Base-by-base conservation (phyloP, 495 filamentous ascomycete species). In the Penicillium waksmanii region DNA sequence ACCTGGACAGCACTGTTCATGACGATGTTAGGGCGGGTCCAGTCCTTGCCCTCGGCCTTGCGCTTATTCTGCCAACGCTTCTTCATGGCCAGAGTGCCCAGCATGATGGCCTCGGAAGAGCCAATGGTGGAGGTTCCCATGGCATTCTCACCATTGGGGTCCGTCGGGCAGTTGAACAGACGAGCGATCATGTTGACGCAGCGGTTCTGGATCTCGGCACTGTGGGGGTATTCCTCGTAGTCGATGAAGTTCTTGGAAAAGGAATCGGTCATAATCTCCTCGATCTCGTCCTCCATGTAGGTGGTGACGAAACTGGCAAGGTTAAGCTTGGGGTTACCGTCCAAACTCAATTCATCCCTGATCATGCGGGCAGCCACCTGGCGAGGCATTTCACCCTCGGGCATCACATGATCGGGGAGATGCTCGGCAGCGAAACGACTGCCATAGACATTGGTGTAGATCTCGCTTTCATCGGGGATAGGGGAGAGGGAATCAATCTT, bases 311-410 rank as follows among this genome's bases (percentile, higher is more conserved):
- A 70, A 54, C 60, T 66, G 44, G 68, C 68, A 50, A 70, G 60
- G 51, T 96, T 93, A 58, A 93, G 82, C 83, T 90, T 89, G 11
- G 90, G 89, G 56, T 93, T 96, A n/a, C 90, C 90, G 71, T 97
- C 92, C 60, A 96, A 75, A 63, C 88, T 92, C 65, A 96, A 74
- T 67, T 97, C 92, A 69, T 97, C 93, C 77, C 92, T 93, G 78
- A 97, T 97, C 91, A 96, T 90, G 44, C 91, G 88, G 73, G 96
- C 93, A 12, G 92, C 92, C n/a, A 94, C 80, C 64, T 96, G 90
- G 58, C 85, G 88, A 44, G 91, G 91, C 91, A 94, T 94, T 73
- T 94, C 90, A 7, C 73, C 63, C 66, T 96, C 92, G n/a, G 93
- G 92, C 89, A 97, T 96, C 72, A 91, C 88, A 68, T 88, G 82